Conservation (phyloP, 2,329 filamentous ascomycete genomes). For the Alternaria conjuncta region DNA sequence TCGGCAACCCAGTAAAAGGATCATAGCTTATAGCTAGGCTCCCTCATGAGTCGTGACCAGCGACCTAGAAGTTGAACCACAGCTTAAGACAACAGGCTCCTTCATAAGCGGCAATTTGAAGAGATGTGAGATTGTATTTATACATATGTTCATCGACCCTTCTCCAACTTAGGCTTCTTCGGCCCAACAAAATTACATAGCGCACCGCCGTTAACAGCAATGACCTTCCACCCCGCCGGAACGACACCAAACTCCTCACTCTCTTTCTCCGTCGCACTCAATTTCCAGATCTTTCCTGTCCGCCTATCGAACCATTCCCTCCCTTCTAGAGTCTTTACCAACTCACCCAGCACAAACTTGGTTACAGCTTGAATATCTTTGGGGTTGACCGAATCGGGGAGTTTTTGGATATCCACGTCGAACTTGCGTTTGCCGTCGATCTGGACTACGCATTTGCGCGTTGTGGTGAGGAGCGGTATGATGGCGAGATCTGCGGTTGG, state of each 20-base stretch:
- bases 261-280: constrained; percentile 10
- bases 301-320: constrained; percentile 57
- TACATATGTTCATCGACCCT: background rate
- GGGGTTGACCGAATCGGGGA: constrained; percentile 29
- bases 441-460: constrained; percentile 70
- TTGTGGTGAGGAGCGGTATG: constrained; percentile 59
- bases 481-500: constrained; percentile 60
- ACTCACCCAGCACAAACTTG: constrained; percentile 66
- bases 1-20: too few species aligned
- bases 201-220: constrained; percentile 71
- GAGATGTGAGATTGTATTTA: background rate
- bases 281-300: constrained; percentile 41
- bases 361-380: constrained; percentile 50
- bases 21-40: too few species aligned
- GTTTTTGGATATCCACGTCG: constrained; percentile 68
- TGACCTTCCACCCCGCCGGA: constrained; percentile 56
- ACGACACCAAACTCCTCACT: constrained; percentile 10
- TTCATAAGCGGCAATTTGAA: background rate
- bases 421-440: constrained; percentile 80
- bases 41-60: too few species aligned
- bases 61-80: background rate
- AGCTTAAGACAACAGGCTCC: background rate
- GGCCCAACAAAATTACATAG: constrained; percentile 74
- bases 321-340: constrained; percentile 68
- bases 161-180: constrained; percentile 11